Conservation (phyloP, 1,284 basidiomycete genomes). For the Xerocomus amazonicus region DNA sequence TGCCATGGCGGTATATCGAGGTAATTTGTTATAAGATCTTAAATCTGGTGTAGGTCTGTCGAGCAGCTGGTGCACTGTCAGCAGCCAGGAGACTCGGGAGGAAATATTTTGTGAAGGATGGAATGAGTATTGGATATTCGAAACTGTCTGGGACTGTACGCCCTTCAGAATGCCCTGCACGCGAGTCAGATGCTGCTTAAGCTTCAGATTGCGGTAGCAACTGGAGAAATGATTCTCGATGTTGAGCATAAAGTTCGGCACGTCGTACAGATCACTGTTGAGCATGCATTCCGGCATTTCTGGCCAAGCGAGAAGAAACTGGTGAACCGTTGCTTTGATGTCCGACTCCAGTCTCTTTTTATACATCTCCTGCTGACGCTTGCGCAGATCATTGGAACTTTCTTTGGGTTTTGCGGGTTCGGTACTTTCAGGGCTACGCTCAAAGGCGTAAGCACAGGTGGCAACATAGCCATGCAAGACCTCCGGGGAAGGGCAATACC, state of each 20-base stretch:
- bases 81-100: background rate
- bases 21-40: background rate
- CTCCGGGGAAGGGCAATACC: conserved; percentile 3
- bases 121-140: conserved; percentile 14
- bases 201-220: background rate
- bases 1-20: background rate
- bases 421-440: conserved; percentile 15
- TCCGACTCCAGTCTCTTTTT: conserved; percentile 8
- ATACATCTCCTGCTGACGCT: conserved; percentile 10
- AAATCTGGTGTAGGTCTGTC: conserved; percentile 1
- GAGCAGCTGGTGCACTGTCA: conserved; percentile 10
- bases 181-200: conserved; percentile 1
- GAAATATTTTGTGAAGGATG: background rate
- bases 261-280: conserved; percentile 5
- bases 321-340: background rate
- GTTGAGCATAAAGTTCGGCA: background rate
- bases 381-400: background rate
- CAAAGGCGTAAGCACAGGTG: conserved; percentile 6
- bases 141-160: background rate
- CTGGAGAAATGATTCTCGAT: conserved; percentile 8
- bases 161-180: conserved; percentile 15
- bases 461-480: conserved; percentile 9
- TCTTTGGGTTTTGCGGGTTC: conserved; percentile 6
- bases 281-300: conserved; percentile 9
- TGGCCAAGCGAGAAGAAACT: conserved; percentile 18